Evolutionary conservation across 2,329 filamentous ascomycete species (phyloP).

Genomic region (Calonectria pteridis): DNA sequence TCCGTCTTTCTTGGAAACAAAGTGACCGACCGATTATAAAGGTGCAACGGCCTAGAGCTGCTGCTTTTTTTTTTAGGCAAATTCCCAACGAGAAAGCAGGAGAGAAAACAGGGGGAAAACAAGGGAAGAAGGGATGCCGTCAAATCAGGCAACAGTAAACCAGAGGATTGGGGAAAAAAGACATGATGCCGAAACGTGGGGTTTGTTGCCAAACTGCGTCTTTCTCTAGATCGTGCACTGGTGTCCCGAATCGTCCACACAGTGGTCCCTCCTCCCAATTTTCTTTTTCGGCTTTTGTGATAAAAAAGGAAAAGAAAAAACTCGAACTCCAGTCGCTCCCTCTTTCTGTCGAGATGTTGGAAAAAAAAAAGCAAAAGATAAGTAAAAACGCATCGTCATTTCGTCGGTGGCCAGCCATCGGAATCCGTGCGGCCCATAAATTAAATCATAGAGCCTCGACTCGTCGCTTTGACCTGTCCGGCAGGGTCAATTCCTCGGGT

Average conservation of each 20-base stretch:
- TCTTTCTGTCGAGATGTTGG: conserved; percentile 33
- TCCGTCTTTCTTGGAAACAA: conserved; percentile 52
- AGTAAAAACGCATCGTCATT: conserved; percentile 37
- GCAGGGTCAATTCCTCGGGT: conserved; percentile 40
- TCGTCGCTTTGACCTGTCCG: conserved; percentile 43
- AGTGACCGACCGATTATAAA: conserved; percentile 44
- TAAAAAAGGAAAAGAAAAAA: background rate
- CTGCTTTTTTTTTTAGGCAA: conserved; percentile 38
- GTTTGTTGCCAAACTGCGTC: conserved; percentile 51
- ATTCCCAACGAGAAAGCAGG: conserved; percentile 30
- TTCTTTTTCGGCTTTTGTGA: conserved; percentile 21
- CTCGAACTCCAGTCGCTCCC: conserved; percentile 36
- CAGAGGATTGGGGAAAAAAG: conserved; percentile 19
- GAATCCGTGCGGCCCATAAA: conserved; percentile 24
- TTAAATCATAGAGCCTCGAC: conserved; percentile 26
- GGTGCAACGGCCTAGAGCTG: conserved; percentile 31
- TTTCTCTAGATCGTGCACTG: conserved; percentile 41
- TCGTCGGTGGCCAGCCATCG: conserved; percentile 30
- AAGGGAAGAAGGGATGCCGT: conserved; percentile 23
- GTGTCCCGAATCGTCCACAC: conserved; percentile 40
- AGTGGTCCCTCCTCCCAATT: conserved; percentile 26
- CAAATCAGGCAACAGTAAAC: conserved; percentile 27
- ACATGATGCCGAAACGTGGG: conserved; percentile 31
- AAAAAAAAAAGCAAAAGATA: conserved; percentile 32
- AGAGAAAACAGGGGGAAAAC: conserved; percentile 3